Evolutionary conservation across 2,329 filamentous ascomycete species (phyloP), one percentile per base, ranked within the genome.

Genomic region (Coniochaeta ligniaria): DNA sequence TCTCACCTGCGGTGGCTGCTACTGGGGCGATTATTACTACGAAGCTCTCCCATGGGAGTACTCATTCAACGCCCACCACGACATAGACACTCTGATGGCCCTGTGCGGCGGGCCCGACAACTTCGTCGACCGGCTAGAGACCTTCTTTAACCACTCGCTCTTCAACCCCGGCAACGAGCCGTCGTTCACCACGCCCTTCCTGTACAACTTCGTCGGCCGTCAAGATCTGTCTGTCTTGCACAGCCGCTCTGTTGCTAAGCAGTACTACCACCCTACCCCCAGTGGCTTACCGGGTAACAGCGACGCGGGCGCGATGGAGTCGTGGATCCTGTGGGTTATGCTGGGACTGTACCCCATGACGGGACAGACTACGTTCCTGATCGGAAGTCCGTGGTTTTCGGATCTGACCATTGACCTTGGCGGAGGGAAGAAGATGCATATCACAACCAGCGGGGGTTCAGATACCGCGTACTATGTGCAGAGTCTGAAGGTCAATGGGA

Each of bases 241-340:
- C 63, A 83, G 82, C 52, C 82, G 88, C 57, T 75, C 74, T 59
- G 76, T 87, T 54, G 86, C 86, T 33, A 83, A 84, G 64, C 72
- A 75, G 16, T 85, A 83, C 72, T 90, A 89, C 72, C 76, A 75
- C 57, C 76, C 81, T 1, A 80, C 80, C 0, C 75, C 77, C 0
- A 68, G 67, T 8, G 88, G 88, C 0, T 75, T 91, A 0, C 88
- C 88, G 0, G 88, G 88, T 0, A 90, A 91, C 71, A 85, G 82
- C 52, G 88, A 91, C 69, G 86, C 86, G 1, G 88, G 88, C 7
- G 85, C 88, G 16, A 90, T 91, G 87, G 86, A 91, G 69, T 85
- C 82, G 8, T 89, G 86, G 83, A 71, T 88, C 2, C 72, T 89
- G 9, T 90, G 87, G 83, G 84, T 83, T 63, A 88, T 88, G 80